Evolutionary conservation across 2,329 filamentous ascomycete species (phyloP).

Genomic region (Phaeosphaeriaceae sp.): DNA sequence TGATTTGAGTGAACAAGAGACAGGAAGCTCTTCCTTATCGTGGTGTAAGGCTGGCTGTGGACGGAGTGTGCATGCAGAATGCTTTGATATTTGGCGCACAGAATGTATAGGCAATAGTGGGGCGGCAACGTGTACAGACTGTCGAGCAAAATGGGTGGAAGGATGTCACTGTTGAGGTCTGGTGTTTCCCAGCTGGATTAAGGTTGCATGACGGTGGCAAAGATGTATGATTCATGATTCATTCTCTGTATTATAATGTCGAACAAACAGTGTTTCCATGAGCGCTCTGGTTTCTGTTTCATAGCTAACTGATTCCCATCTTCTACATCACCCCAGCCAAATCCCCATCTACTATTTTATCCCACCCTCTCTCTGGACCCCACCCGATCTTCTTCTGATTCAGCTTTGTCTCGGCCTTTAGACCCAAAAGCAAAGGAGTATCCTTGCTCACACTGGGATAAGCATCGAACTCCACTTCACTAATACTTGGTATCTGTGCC

Average conservation of each 20-base stretch:
- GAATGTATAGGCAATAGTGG: background rate
- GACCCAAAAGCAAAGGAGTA: slow-evolving; percentile 67
- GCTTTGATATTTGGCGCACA: slow-evolving; percentile 17
- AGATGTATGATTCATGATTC: too few species aligned
- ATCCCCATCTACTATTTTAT: slow-evolving; percentile 42
- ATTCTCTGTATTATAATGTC: too few species aligned
- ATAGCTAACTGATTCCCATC: slow-evolving; percentile 15
- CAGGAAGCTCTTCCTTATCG: background rate
- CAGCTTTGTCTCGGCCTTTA: slow-evolving; percentile 61
- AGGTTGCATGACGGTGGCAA: too few species aligned
- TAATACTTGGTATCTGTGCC: slow-evolving; percentile 61
- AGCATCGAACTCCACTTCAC: slow-evolving; percentile 72
- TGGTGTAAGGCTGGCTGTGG: slow-evolving; percentile 27
- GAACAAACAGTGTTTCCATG: too few species aligned
- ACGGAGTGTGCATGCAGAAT: slow-evolving; percentile 18
- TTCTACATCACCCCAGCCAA: slow-evolving; percentile 34
- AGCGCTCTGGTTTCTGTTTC: background rate
- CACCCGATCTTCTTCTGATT: slow-evolving; percentile 65
- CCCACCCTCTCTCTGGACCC: slow-evolving; percentile 73
- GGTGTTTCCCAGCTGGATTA: background rate
- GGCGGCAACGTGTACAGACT: slow-evolving; percentile 7
- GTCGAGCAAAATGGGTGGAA: slow-evolving; percentile 9
- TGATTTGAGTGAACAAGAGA: background rate
- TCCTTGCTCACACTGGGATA: slow-evolving; percentile 69
- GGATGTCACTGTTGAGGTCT: slow-evolving; percentile 3